Evolutionary conservation across 2,329 filamentous ascomycete species (phyloP), one percentile per base, ranked within the genome.

Genomic region (Dactylellina sp.): DNA sequence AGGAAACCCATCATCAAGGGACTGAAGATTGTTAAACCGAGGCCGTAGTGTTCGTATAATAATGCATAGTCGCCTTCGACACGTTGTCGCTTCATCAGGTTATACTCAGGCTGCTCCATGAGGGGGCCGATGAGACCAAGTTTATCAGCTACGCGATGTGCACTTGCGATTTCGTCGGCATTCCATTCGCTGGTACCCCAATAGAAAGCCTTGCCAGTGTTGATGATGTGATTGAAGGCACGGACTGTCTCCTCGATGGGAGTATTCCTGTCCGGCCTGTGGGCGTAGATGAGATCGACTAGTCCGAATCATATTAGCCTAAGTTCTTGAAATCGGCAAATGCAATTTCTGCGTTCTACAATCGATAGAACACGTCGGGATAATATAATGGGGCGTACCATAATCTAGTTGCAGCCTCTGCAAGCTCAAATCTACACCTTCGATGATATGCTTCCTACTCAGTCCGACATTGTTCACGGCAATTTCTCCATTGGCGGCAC

Each of bases 231-330:
- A 82, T 90, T 90, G 83, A 91, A 91, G 60, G 86, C 88, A 60
- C 88, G 86, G 39, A 91, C 88, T 1, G 85, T 87, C 82, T 91
- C 89, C 80, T 90, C 88, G 82, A 91, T 90, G 1, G 89, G 89
- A 0, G 88, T 90, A 50, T 86, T 82, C 7, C 87, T 84, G 79
- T 91, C 89, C 0, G 88, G 87, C 18, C 89, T 85, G 81, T 91
- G 89, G 14, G 89, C 88, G 78, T 89, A 90, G 77, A 91, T 84
- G 46, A 91, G 82, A 78, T 91, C 89, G 40, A 91, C 88, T 63
- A 50, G 14, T 40, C 32, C 32, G 6, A 6, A 6, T 40, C 37
- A 16, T 7, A 12, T 14, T 12, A 4, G n/a, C 37, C 4, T 16
- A 40, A 12, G 6, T 12, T 12, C 32, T 35, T 35, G 32, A 35